Percentiles rank a stretch among this genome's conserved stretches.
These are phyloP conservation scores for Monosporascus sp. DNA, from an alignment of 2,329 filamentous ascomycete species.

Conservation along the genomic window DNA sequence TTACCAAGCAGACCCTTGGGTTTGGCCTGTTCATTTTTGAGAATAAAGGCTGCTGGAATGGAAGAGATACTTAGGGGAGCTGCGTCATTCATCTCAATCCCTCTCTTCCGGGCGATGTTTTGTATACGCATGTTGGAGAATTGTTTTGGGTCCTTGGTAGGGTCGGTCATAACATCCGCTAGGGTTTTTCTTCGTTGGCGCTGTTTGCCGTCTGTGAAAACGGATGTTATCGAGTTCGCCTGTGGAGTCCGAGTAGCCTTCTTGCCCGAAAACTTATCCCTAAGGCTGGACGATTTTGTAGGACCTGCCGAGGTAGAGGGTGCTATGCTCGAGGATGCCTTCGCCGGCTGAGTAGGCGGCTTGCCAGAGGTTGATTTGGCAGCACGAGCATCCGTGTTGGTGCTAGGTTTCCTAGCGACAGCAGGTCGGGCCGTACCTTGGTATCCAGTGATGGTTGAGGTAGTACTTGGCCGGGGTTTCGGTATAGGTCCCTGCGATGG, in stretches of 20 bases:
- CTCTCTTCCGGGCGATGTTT: constrained; percentile 36
- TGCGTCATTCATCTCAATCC: constrained; percentile 38
- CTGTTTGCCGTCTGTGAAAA: constrained; percentile 39
- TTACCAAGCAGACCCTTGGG: constrained; percentile 3
- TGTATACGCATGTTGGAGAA: constrained; percentile 32
- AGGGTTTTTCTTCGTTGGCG: constrained; percentile 31
- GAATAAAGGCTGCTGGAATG: constrained; percentile 23
- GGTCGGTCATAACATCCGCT: constrained; percentile 34
- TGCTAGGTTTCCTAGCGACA: constrained; percentile 22
- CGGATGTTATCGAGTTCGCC: constrained; percentile 27
- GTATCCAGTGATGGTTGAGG: constrained; percentile 23
- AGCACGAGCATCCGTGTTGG: constrained; percentile 1
- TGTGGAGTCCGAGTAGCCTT: constrained; percentile 20
- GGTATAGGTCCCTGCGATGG: neutral
- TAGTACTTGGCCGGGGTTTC: neutral
- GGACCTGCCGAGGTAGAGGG: neutral
- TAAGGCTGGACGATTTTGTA: constrained; percentile 11
- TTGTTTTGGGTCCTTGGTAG: constrained; percentile 33
- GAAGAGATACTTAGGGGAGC: constrained; percentile 31
- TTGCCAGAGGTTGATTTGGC: constrained; percentile 1
- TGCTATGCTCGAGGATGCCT: constrained; percentile 1
- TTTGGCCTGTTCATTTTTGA: constrained; percentile 14
- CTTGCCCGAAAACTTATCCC: constrained; percentile 17
- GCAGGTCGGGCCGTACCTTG: constrained; percentile 22
- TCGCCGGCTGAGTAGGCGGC: neutral